A percentile compares a stretch with the other conserved stretches of the same genome.
phyloP scores from a whole-genome alignment of 164 flowering plant species.

The Chimonanthus praecox region DNA sequence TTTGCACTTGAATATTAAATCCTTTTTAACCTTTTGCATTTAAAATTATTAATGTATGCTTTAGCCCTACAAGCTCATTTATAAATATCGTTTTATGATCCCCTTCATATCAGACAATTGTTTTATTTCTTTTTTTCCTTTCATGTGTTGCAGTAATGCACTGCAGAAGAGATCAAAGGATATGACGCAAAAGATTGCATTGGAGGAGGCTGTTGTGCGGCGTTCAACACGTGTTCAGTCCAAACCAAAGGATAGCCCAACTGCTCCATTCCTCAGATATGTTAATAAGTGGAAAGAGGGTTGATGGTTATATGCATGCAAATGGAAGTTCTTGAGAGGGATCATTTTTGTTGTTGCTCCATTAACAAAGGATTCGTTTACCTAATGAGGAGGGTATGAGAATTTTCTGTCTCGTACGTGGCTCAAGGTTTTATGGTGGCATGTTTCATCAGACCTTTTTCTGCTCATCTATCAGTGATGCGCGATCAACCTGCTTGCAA shows the following conservation, averaged over 20 bases:
- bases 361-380: background rate
- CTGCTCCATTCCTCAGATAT: slow-evolving; percentile 62
- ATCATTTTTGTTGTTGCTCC: background rate
- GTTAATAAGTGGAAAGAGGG: slow-evolving; percentile 84
- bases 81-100: background rate
- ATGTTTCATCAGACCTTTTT: background rate
- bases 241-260: slow-evolving; percentile 60
- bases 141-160: slow-evolving; percentile 38
- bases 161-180: slow-evolving; percentile 61
- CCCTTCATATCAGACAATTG: background rate
- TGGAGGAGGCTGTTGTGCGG: slow-evolving; percentile 69
- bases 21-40: background rate
- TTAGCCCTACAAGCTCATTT: background rate
- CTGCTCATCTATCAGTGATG: background rate
- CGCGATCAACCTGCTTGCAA: background rate
- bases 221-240: slow-evolving; percentile 86
- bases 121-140: background rate
- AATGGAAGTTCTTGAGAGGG: background rate
- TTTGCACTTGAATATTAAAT: background rate
- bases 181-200: slow-evolving; percentile 30
- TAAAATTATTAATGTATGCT: background rate
- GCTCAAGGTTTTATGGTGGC: background rate
- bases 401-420: background rate
- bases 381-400: background rate
- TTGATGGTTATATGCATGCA: slow-evolving; percentile 9